Base-by-base conservation (phyloP, 805 yeast genomes). In the Zygotorulaspora chibaensis region DNA sequence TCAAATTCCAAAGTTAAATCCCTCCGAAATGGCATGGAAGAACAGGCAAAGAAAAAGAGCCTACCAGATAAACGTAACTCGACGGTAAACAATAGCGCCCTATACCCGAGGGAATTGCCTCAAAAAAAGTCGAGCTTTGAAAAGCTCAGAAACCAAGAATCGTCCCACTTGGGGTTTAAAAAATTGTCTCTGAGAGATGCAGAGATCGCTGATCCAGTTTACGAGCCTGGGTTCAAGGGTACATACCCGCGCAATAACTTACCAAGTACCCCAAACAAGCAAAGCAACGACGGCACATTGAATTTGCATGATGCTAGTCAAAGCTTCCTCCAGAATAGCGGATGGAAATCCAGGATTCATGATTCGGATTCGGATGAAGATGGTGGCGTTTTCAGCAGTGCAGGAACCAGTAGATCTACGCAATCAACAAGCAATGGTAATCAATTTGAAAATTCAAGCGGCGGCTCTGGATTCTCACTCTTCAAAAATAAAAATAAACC, bases 361-460 rank as follows among this genome's bases (percentile, higher is more conserved):
- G 88, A 83, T 57, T 80, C 85, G 2, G 86, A 81, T 55, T 81
- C 83, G 11, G 87, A 81, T 37, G 61, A 60, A 11, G 79, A 74
- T 16, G 57, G 54, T 20, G 62, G 46, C 1, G 40, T 47, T 13
- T 41, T 53, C 50, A 56, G 49, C 13, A 46, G 50, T 27, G 40
- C 49, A 3, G 50, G 42, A n/a, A 43, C 38, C 9, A 47, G 52
- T 27, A 36, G 54, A 38, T 43, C 52, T 7, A 43, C 53, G 8
- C 50, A 52, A 28, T 41, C 52, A 1, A 42, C 51, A 9, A 41
- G 43, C 23, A 27, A 44, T 17, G 39, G 50, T 23, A 26, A 52
- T 30, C 42, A 39, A 34, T 27, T 7, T 36, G 36, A 37, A 34
- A 29, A 18, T 30, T 36, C 38, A 25, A 10, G 43, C 16, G 51